A percentile compares a stretch with the other conserved stretches of the same genome.
Evolutionary conservation across 2,329 filamentous ascomycete species (phyloP).

Genomic region (Pyricularia sp.): DNA sequence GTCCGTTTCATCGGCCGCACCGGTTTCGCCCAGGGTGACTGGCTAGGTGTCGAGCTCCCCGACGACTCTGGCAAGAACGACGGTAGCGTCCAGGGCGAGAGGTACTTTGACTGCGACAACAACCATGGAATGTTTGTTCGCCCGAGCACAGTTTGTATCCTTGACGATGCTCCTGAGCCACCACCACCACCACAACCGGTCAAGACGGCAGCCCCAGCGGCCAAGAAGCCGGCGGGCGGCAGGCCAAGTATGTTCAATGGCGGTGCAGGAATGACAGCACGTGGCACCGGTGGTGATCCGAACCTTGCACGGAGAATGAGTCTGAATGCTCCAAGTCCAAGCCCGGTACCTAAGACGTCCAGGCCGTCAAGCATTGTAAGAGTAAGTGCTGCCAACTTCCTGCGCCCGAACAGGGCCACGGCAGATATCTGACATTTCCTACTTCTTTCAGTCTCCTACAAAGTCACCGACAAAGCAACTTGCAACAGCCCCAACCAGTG

Average conservation of each 20-base stretch:
- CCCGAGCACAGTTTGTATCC: slow-evolving; percentile 55
- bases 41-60: slow-evolving; percentile 84
- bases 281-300: slow-evolving; percentile 38
- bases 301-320: slow-evolving; percentile 54
- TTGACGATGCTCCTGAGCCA: slow-evolving; percentile 37
- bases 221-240: slow-evolving; percentile 24
- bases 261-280: slow-evolving; percentile 24
- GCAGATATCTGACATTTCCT: slow-evolving; percentile 12
- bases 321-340: slow-evolving; percentile 63
- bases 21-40: slow-evolving; percentile 71
- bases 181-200: slow-evolving; percentile 18
- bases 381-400: slow-evolving; percentile 28
- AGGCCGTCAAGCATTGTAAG: slow-evolving; percentile 47
- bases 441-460: slow-evolving; percentile 51
- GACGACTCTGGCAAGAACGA: slow-evolving; percentile 85
- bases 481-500: slow-evolving; percentile 41
- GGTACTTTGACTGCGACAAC: slow-evolving; percentile 81
- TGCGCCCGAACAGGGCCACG: not conserved
- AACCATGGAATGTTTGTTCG: slow-evolving; percentile 78
- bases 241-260: slow-evolving; percentile 23
- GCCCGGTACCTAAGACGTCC: slow-evolving; percentile 50
- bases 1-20: slow-evolving; percentile 78
- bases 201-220: slow-evolving; percentile 23
- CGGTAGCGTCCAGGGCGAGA: slow-evolving; percentile 76
- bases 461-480: slow-evolving; percentile 75